Conservation (phyloP, 176 grass and related monocot genomes). For the Juncus effusus region DNA sequence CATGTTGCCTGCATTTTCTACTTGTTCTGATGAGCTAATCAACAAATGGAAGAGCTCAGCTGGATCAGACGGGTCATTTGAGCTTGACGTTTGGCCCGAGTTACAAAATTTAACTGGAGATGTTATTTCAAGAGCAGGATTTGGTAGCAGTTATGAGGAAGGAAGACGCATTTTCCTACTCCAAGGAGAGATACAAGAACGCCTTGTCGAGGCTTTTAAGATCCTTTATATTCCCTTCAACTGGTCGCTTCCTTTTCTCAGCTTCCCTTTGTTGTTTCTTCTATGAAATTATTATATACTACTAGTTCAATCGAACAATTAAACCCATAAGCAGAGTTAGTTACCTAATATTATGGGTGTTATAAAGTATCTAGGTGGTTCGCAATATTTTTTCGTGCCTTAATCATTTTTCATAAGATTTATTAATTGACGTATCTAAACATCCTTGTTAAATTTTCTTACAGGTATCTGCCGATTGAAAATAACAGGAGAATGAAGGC, state of each 20-base stretch:
- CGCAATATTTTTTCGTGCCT: background rate
- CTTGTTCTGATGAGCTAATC: constrained; percentile 49
- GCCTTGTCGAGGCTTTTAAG: constrained; percentile 11
- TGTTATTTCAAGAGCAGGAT: constrained; percentile 62
- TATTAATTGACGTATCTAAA: background rate
- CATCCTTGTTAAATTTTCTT: background rate
- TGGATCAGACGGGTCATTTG: constrained; percentile 28
- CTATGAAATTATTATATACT: too few relatives aligned
- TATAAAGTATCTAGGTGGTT: background rate
- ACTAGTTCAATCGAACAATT: too few relatives aligned
- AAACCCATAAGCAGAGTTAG: too few relatives aligned
- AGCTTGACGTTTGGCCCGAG: constrained; percentile 47
- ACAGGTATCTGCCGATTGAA: constrained; percentile 33
- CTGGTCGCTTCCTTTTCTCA: constrained; percentile 22
- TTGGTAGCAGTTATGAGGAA: constrained; percentile 59
- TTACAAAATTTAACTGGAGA: constrained; percentile 59
- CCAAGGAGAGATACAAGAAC: constrained; percentile 31
- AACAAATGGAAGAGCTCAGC: constrained; percentile 41
- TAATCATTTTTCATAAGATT: background rate
- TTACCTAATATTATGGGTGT: too few relatives aligned
- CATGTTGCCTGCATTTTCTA: constrained; percentile 57
- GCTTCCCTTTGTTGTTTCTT: background rate
- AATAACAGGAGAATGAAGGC: constrained; percentile 23
- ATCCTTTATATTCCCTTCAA: constrained; percentile 43
- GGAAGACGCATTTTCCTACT: constrained; percentile 59